Percentiles rank a stretch among this genome's conserved stretches.
These are phyloP conservation scores for Pythium diclinum DNA, from an alignment of 352 stramenopile genomes.

Conservation along the genomic window DNA sequence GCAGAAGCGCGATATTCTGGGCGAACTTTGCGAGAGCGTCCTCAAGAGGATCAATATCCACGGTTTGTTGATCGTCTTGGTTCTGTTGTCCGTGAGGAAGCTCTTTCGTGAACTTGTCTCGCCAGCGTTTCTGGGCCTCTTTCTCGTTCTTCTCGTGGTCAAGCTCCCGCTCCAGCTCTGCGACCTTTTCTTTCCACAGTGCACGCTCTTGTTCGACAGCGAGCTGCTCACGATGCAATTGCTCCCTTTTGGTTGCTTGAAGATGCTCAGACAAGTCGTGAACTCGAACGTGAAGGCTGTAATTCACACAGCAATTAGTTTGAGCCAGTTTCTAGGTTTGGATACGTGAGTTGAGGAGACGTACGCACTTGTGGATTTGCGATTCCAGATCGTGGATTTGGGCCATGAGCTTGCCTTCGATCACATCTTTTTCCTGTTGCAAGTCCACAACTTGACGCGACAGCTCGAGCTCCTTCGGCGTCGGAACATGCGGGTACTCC, in stretches of 20 bases:
- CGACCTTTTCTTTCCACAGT: constrained; percentile 40
- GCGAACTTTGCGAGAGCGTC: constrained; percentile 70
- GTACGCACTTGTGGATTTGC: constrained; percentile 65
- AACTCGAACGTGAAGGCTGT: constrained; percentile 53
- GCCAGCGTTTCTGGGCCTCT: constrained; percentile 62
- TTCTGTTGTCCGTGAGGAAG: background rate
- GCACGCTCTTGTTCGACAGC: constrained; percentile 47
- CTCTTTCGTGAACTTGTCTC: constrained; percentile 38
- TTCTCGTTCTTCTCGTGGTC: constrained; percentile 68
- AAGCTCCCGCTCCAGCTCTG: constrained; percentile 41
- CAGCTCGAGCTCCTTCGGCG: constrained; percentile 68
- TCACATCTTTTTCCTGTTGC: constrained; percentile 64
- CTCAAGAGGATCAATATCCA: constrained; percentile 34
- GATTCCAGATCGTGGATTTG: constrained; percentile 66
- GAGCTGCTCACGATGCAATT: constrained; percentile 48
- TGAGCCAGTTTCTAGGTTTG: background rate
- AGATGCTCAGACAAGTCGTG: constrained; percentile 54
- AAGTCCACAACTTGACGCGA: constrained; percentile 60
- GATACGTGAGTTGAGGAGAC: background rate
- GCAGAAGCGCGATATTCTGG: constrained; percentile 65
- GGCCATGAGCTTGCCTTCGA: constrained; percentile 53
- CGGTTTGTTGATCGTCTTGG: background rate
- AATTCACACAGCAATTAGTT: background rate
- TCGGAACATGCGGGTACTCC: constrained; percentile 70
- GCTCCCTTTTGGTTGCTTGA: constrained; percentile 57